Evolutionary conservation across 345 rosid species (phyloP), one percentile per base, ranked within the genome.

Genomic region (Gossypium sturtianum): DNA sequence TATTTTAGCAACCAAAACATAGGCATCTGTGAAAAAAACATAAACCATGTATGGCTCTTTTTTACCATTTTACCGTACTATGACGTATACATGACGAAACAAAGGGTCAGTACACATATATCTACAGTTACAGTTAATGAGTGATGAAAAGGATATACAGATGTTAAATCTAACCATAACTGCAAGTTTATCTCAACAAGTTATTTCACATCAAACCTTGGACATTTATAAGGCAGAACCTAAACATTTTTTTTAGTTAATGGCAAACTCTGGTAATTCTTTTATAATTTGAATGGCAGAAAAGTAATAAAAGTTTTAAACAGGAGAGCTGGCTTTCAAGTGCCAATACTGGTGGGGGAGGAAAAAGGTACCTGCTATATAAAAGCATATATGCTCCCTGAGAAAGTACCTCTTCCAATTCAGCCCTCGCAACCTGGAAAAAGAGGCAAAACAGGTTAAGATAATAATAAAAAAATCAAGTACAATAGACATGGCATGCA

Each of bases 301-400:
- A 54, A 53, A 63, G 49, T 9, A 44, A n/a, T 1, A 20, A 60
- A 34, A 61, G 2, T 9, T 64, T 25, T 27, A 58, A n/a, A 52
- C 4, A 5, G 16, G 29, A 60, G 19, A 45, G 9, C 61, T 63
- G 52, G 57, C 20, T 34, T 69, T 51, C 27, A 51, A 70, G 58
- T 69, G 60, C 45, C 45, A 17, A 23, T 51, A 27, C 22, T 16
- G 15, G 12, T 3, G 0, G 29, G 23, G 58, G 16, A 13, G 59
- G 45, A 10, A 27, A 51, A 11, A 71, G 61, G n/a, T 75, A 95
- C 99, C 99, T 91, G 91, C 87, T 89, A 79, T 96, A 96, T 68
- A 93, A 82, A 75, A 96, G 97, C 99, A 96, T 93, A 79, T 93
- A 96, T 62, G 99, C 98, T 75, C 94, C 86, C 83, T 91, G 89